Evolutionary conservation across 2,329 filamentous ascomycete species (phyloP).

Genomic region (Paracoccidioides lutzii): DNA sequence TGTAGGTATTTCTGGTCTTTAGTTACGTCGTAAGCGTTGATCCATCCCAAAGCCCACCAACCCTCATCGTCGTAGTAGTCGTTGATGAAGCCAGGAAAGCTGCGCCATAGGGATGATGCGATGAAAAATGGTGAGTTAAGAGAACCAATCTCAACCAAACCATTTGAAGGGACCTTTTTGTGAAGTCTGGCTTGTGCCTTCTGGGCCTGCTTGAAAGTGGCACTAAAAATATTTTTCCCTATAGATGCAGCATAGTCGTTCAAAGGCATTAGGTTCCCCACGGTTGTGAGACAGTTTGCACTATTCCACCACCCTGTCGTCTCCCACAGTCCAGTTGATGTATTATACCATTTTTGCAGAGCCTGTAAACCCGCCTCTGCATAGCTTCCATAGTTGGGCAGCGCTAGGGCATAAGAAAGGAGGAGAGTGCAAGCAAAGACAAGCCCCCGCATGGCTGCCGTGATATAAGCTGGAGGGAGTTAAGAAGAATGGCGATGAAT

Average conservation of each 20-base stretch:
- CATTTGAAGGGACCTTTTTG: not conserved
- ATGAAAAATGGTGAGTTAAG: not conserved
- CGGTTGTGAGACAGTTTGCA: conserved; percentile 51
- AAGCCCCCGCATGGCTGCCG: not conserved
- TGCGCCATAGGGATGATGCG: not conserved
- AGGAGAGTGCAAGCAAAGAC: not conserved
- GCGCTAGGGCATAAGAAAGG: not conserved
- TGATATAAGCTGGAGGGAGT: not conserved
- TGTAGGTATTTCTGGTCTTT: conserved; percentile 32
- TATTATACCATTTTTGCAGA: conserved; percentile 51
- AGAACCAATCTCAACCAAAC: not conserved
- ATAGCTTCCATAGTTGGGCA: not conserved
- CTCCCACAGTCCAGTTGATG: conserved; percentile 47
- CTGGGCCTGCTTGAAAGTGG: conserved; percentile 24
- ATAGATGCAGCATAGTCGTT: conserved; percentile 23
- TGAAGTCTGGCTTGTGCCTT: not conserved
- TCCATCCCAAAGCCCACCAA: conserved; percentile 43
- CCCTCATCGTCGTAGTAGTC: conserved; percentile 42
- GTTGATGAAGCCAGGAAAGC: conserved; percentile 23
- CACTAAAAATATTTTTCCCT: conserved; percentile 31
- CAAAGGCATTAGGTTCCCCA: conserved; percentile 41
- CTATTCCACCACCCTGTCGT: conserved; percentile 58
- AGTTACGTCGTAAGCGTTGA: conserved; percentile 43
- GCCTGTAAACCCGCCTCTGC: conserved; percentile 1
- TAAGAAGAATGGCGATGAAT: not conserved